Conservation (phyloP, 1,284 basidiomycete species). For the Thelephora terrestris region DNA sequence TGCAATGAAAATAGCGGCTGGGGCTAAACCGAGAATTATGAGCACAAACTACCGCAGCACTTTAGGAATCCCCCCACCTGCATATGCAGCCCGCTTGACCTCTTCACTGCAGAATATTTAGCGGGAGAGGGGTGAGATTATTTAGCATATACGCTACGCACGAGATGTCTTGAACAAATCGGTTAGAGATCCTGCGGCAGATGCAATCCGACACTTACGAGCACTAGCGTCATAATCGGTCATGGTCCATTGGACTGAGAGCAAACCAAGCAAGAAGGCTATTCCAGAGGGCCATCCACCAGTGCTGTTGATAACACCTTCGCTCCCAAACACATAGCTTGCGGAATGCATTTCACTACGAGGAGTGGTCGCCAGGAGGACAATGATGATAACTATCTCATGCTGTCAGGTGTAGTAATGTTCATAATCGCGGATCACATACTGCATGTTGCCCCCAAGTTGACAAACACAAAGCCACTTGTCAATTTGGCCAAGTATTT, state of each 20-base stretch:
- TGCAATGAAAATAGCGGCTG: constrained; percentile 80
- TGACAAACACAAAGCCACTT: constrained; percentile 78
- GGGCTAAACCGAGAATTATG: constrained; percentile 28
- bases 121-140: too few species aligned
- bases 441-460: constrained; percentile 67
- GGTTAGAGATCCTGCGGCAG: constrained; percentile 3
- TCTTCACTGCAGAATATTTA: constrained; percentile 53
- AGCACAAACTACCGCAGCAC: constrained; percentile 2
- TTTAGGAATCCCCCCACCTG: constrained; percentile 34
- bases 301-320: constrained; percentile 61
- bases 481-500: constrained; percentile 73
- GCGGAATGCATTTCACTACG: constrained; percentile 74
- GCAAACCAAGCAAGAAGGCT: constrained; percentile 79
- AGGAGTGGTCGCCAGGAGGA: constrained; percentile 71
- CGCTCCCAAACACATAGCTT: constrained; percentile 69
- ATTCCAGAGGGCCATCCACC: constrained; percentile 76
- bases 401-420: constrained; percentile 4
- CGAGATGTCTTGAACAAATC: constrained; percentile 45
- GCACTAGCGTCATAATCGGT: constrained; percentile 16
- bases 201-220: background rate
- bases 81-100: constrained; percentile 80
- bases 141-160: constrained; percentile 20
- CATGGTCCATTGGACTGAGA: constrained; percentile 89
- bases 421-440: constrained; percentile 14
- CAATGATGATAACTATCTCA: constrained; percentile 67